These are phyloP conservation scores for Colletotrichum camelliae DNA, from an alignment of 2,329 filamentous ascomycete species.

Conservation along the genomic window DNA sequence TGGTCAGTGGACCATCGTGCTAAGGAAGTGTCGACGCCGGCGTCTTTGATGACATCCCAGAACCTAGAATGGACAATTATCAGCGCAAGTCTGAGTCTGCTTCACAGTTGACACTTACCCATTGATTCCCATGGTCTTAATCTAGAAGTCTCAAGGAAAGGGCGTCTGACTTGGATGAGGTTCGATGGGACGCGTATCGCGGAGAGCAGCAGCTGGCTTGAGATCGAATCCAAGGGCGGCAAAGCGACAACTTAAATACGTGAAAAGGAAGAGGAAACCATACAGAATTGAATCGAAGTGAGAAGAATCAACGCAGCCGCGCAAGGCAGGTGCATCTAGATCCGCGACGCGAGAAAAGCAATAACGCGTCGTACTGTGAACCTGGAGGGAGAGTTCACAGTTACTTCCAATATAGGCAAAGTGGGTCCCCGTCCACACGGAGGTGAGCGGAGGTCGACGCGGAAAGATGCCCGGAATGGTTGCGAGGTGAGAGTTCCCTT, in stretches of 20 bases:
- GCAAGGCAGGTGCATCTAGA: background rate
- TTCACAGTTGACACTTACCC: background rate
- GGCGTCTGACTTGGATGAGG: background rate
- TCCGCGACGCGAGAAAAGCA: background rate
- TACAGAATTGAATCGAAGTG: background rate
- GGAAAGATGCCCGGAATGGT: background rate
- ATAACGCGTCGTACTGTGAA: background rate
- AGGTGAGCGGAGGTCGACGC: background rate
- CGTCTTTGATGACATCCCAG: background rate
- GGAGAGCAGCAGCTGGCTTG: background rate
- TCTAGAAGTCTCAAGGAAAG: background rate
- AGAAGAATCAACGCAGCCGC: background rate
- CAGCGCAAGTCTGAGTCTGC: rapidly evolving
- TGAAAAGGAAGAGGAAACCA: background rate
- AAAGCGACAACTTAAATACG: background rate
- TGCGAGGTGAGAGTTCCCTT: background rate
- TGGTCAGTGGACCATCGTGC: background rate
- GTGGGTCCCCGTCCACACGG: background rate
- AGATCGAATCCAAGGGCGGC: background rate
- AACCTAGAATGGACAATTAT: background rate
- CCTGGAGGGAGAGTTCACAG: background rate
- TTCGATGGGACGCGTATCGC: background rate
- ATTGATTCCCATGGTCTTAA: background rate
- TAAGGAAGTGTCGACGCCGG: background rate
- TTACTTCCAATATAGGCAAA: background rate